Evolutionary conservation across 306 rosid genomes (phyloP).

Genomic region (Lathyrus oleraceus): DNA sequence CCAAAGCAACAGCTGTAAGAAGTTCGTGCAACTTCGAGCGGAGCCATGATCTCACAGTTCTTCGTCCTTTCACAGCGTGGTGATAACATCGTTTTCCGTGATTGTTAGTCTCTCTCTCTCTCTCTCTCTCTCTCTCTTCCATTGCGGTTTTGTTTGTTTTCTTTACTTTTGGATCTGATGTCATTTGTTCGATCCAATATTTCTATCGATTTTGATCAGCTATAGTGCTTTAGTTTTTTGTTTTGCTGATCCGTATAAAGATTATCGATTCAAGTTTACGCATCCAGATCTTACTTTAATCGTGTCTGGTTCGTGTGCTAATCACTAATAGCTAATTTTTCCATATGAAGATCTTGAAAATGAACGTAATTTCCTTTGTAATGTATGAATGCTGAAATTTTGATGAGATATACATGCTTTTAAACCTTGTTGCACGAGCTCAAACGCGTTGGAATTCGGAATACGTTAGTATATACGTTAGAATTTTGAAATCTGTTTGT

Average conservation of each 20-base stretch:
- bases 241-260: slow-evolving; percentile 8
- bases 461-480: neutral
- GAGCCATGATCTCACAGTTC: slow-evolving; percentile 54
- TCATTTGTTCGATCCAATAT: slow-evolving; percentile 31
- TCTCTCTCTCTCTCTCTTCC: slow-evolving; percentile 23
- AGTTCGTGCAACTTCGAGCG: slow-evolving; percentile 5
- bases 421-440: slow-evolving; percentile 26
- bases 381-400: neutral
- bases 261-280: slow-evolving; percentile 19
- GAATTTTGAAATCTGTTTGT: neutral
- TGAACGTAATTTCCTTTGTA: neutral
- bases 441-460: neutral
- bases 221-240: slow-evolving; percentile 9
- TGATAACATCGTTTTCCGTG: slow-evolving; percentile 55
- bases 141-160: neutral
- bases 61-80: slow-evolving; percentile 55
- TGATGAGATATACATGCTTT: neutral
- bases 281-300: slow-evolving; percentile 36
- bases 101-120: slow-evolving; percentile 46
- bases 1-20: slow-evolving; percentile 8
- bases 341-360: neutral
- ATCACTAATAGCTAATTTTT: neutral
- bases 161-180: slow-evolving; percentile 36
- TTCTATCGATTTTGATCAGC: neutral
- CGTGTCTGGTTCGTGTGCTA: neutral